A percentile compares a stretch with the other conserved stretches of the same genome.
Conservation (phyloP, 306 rosid genomes). For the Sicyos baderoa region DNA sequence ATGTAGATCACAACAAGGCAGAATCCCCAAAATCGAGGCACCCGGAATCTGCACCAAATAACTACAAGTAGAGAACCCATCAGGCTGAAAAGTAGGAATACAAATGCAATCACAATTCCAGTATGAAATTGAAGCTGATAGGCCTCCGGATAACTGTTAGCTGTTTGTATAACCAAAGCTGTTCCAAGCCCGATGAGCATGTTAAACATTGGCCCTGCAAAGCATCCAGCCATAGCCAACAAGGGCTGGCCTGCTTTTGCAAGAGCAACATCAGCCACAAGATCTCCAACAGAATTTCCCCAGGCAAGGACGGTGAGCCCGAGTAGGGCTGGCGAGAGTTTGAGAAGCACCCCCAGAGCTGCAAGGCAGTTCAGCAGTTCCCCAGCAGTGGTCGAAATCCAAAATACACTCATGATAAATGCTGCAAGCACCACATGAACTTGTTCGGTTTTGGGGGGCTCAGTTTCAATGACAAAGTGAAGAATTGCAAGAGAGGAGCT, state of each 20-base stretch:
- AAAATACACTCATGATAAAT: constrained; percentile 88
- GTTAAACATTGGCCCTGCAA: constrained; percentile 96
- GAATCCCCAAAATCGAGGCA: constrained; percentile 92
- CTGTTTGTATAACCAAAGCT: constrained; percentile 81
- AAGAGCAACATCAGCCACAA: constrained; percentile 86
- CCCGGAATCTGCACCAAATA: constrained; percentile 87
- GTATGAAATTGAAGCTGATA: constrained; percentile 64
- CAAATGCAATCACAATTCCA: constrained; percentile 81
- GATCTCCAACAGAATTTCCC: constrained; percentile 98
- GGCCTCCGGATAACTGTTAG: constrained; percentile 55
- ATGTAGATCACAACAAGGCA: constrained; percentile 78
- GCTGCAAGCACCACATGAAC: constrained; percentile 57
- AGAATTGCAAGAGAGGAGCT: constrained; percentile 78
- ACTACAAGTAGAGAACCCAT: constrained; percentile 91
- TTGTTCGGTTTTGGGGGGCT: constrained; percentile 83
- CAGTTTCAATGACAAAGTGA: constrained; percentile 55
- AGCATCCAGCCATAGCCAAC: constrained; percentile 97
- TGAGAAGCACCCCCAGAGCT: constrained; percentile 54
- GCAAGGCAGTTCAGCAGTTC: constrained; percentile 88
- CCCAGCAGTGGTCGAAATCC: constrained; percentile 87
- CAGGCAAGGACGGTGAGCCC: constrained; percentile 95
- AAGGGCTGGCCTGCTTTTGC: constrained; percentile 97
- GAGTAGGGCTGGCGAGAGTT: constrained; percentile 64
- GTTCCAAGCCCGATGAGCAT: constrained; percentile 95
- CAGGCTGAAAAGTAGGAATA: constrained; percentile 74